Evolutionary conservation across 257 asterid genomes (phyloP).

Genomic region (Leptodermis oblonga): DNA sequence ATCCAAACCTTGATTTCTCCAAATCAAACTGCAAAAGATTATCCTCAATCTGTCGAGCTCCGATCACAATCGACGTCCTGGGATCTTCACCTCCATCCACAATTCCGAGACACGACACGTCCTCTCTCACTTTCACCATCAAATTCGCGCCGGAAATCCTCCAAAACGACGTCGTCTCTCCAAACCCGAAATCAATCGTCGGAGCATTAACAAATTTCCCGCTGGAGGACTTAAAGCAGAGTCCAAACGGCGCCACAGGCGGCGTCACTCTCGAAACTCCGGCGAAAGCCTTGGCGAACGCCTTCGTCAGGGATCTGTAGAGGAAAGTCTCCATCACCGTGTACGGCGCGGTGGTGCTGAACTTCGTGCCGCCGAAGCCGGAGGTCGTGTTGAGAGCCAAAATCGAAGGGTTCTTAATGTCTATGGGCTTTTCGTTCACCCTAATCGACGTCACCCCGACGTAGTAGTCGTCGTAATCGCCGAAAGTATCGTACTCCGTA

Average conservation of each 20-base stretch:
- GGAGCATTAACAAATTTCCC: too few species aligned
- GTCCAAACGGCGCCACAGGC: background rate
- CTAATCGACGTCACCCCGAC: background rate
- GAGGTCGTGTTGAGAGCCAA: background rate
- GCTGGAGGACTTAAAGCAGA: background rate
- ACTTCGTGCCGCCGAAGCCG: background rate
- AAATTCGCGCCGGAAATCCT: background rate
- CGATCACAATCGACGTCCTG: background rate
- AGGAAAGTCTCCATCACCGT: background rate
- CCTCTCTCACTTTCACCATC: background rate
- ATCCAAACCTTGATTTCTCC: too few species aligned
- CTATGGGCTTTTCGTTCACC: background rate
- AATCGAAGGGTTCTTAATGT: background rate
- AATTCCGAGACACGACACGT: background rate
- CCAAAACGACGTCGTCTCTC: background rate
- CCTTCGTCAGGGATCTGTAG: background rate
- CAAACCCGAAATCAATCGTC: background rate
- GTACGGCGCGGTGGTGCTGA: background rate
- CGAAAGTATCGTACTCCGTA: background rate
- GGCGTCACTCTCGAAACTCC: background rate
- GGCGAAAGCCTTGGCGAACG: background rate
- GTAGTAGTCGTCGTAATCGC: background rate
- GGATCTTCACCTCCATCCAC: background rate
- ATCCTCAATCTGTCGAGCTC: background rate
- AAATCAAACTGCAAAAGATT: background rate